Percentiles rank a stretch among this genome's conserved stretches.
phyloP scores from a whole-genome alignment of 257 asterid genomes.

The Galeopsis tetrahit region DNA sequence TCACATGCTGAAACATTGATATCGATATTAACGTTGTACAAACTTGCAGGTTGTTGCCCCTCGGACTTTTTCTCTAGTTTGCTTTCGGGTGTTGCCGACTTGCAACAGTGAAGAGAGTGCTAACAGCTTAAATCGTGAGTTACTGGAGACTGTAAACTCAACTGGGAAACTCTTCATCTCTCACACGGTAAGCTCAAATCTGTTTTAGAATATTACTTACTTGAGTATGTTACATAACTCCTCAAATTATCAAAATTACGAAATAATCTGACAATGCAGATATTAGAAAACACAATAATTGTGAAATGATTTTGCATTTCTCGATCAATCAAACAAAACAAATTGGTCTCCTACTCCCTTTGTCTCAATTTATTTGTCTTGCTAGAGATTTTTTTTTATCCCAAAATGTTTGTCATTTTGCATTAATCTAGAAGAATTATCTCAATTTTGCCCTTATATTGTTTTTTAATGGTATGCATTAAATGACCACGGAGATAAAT shows the following conservation, averaged over 20 bases:
- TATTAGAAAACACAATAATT: neutral
- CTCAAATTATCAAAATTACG: neutral
- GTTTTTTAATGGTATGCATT: too few species aligned
- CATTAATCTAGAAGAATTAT: too few species aligned
- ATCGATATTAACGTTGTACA: neutral
- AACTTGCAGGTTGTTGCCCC: constrained; percentile 69
- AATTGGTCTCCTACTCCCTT: neutral
- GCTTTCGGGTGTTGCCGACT: constrained; percentile 70
- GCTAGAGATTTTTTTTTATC: too few species aligned
- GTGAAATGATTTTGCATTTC: neutral
- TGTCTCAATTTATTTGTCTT: too few species aligned
- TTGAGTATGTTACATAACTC: neutral
- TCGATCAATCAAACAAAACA: neutral
- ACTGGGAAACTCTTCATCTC: constrained; percentile 82
- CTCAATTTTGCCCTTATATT: too few species aligned
- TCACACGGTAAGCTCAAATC: constrained; percentile 71
- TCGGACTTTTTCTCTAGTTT: constrained; percentile 77
- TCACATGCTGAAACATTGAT: neutral
- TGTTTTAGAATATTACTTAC: neutral
- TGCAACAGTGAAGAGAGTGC: constrained; percentile 42
- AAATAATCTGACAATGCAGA: neutral
- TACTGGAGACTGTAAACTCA: constrained; percentile 79
- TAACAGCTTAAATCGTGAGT: constrained; percentile 64
- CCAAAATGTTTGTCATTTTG: too few species aligned
- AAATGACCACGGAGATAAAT: too few species aligned